A percentile compares a stretch with the other conserved stretches of the same genome.
Evolutionary conservation across 345 rosid species (phyloP).

Genomic region (Eutrema japonicum): DNA sequence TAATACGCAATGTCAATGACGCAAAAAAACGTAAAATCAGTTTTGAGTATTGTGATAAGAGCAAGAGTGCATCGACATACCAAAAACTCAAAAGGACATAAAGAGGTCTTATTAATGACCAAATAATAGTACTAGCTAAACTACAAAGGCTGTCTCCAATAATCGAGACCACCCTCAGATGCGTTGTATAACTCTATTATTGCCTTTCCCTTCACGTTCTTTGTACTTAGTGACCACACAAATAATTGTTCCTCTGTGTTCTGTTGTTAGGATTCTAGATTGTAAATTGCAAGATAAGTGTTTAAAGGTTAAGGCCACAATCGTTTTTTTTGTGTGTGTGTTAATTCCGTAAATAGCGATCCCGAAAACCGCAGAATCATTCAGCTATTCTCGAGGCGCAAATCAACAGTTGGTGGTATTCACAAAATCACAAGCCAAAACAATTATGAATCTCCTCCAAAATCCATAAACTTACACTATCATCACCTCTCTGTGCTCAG

Average conservation of each 20-base stretch:
- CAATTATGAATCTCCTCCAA: not conserved
- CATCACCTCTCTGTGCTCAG: not conserved
- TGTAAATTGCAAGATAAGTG: not conserved
- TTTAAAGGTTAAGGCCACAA: not conserved
- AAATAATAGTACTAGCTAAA: constrained; percentile 23
- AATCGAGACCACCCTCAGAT: constrained; percentile 21
- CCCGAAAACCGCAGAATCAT: not conserved
- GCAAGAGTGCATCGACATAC: constrained; percentile 12
- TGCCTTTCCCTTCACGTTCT: constrained; percentile 11
- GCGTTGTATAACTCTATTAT: constrained; percentile 37
- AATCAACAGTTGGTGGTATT: too few species aligned
- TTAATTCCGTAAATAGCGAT: too few species aligned
- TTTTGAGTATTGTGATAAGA: not conserved
- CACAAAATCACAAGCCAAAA: not conserved
- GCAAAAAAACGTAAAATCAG: not conserved
- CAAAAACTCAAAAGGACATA: constrained; percentile 11
- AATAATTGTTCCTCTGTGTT: constrained; percentile 1
- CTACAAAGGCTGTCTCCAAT: constrained; percentile 34
- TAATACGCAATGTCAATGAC: not conserved
- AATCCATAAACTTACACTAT: not conserved
- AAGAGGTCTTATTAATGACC: constrained; percentile 13
- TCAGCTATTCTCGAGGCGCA: too few species aligned
- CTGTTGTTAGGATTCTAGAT: constrained; percentile 10
- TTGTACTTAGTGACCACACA: constrained; percentile 12
- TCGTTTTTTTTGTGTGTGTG: not conserved